Evolutionary conservation across 2,329 filamentous ascomycete genomes (phyloP), one percentile per base, ranked within the genome.

Genomic region (Aspergillus aculeatus): DNA sequence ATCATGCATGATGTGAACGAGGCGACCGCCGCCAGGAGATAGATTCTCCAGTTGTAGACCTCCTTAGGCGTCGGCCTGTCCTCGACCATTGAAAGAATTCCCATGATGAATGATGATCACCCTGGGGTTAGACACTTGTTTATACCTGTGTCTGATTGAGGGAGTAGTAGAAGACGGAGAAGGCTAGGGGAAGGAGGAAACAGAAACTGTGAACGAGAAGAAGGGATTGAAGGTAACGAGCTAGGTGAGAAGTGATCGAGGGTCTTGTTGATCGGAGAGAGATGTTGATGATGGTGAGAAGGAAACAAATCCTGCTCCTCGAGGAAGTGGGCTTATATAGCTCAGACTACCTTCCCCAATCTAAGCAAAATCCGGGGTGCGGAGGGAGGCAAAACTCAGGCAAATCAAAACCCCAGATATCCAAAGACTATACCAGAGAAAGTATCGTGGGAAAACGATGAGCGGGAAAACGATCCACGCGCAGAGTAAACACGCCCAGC

Each of bases 41-140:
- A 86, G 47, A 86, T 80, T 47, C 80, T 76, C 83, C 83, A 86
- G 72, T 86, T 86, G 78, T 86, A 86, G 58, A 86, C 83, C 56
- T 76, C 77, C 68, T 79, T 81, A 23, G 83, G 84, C 61, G 83
- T 86, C 16, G 83, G 83, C 65, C 83, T 68, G 61, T 79, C 77
- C 67, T 79, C 77, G 62, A 78, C 71, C 51, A 78, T 62, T 29
- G 69, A 68, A 9, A 79, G 73, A 63, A 78, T 71, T 57, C 71
- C 73, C 77, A 79, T 79, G 54, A 29, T 72, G 67, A n/a, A 44
- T 44, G 38, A 44, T 44, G 14, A 9, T 44, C 38, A 44, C 38
- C 38, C 38, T 44, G 38, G 38, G 16, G 16, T 19, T 7, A 19
- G 14, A n/a, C 2, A 44, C 6, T 19, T 16, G n/a, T 7, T 44